A percentile compares a stretch with the other conserved stretches of the same genome.
Evolutionary conservation across 495 filamentous ascomycete species (phyloP).

Genomic region (Aspergillus homomorphus): DNA sequence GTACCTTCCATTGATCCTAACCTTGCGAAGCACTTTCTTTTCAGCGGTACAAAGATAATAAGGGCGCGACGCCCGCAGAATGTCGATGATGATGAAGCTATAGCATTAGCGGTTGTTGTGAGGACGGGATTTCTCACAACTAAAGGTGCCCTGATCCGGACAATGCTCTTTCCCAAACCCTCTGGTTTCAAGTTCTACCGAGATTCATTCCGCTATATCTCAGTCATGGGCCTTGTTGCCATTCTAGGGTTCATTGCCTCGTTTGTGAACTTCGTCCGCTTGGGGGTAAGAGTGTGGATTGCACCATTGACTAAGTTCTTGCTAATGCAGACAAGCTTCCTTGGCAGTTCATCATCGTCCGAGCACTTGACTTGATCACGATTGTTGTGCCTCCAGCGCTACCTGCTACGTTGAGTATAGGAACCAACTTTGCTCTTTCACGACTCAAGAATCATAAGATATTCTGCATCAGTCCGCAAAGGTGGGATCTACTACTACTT

Average conservation of each 20-base stretch:
- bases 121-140: conserved; percentile 97
- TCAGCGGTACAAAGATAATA: conserved; percentile 93
- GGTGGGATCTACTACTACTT: conserved; percentile 31
- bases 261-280: conserved; percentile 84
- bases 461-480: conserved; percentile 96
- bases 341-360: conserved; percentile 85
- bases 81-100: conserved; percentile 79
- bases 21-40: conserved; percentile 83
- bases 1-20: conserved; percentile 76
- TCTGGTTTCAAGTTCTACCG: conserved; percentile 98
- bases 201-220: conserved; percentile 97
- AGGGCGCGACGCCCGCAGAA: conserved; percentile 85
- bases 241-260: conserved; percentile 83
- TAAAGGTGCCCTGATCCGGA: conserved; percentile 91
- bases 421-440: conserved; percentile 89
- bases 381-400: conserved; percentile 96
- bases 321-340: conserved; percentile 51
- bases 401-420: conserved; percentile 95
- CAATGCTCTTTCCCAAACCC: conserved; percentile 98
- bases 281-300: conserved; percentile 51
- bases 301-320: background rate
- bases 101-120: conserved; percentile 86
- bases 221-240: conserved; percentile 92
- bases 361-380: conserved; percentile 93
- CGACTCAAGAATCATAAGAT: conserved; percentile 84